phyloP scores from a whole-genome alignment of 805 yeast genomes.

The Ogataea populi-albae region DNA sequence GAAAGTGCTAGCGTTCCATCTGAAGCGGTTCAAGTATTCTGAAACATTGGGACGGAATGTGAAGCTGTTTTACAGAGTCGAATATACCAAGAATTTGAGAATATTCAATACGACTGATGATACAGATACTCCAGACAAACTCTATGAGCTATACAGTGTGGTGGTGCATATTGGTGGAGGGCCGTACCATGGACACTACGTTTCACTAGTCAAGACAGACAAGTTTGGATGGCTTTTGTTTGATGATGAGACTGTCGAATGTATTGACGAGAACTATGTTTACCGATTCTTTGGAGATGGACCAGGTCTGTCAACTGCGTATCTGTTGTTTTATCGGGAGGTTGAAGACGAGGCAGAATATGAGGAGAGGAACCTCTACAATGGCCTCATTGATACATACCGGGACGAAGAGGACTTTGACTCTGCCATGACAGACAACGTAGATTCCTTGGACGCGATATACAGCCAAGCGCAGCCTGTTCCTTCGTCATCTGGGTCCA shows the following conservation, averaged over 20 bases:
- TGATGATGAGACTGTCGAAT: slow-evolving; percentile 93
- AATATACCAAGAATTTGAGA: slow-evolving; percentile 71
- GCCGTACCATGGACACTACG: slow-evolving; percentile 96
- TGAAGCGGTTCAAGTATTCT: slow-evolving; percentile 89
- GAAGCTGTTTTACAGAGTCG: slow-evolving; percentile 81
- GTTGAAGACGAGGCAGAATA: slow-evolving; percentile 40
- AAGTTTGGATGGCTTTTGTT: slow-evolving; percentile 84
- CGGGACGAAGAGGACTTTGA: slow-evolving; percentile 20
- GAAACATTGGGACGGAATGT: slow-evolving; percentile 79
- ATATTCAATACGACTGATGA: slow-evolving; percentile 67
- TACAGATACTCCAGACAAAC: slow-evolving; percentile 47
- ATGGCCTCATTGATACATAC: slow-evolving; percentile 26
- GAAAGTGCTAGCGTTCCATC: slow-evolving; percentile 72
- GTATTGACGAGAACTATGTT: slow-evolving; percentile 80
- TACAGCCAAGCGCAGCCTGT: no score
- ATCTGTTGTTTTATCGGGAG: slow-evolving; percentile 77
- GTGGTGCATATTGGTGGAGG: slow-evolving; percentile 97
- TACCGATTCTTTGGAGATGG: slow-evolving; percentile 84
- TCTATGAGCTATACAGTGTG: slow-evolving; percentile 79
- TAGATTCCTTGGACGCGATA: no score
- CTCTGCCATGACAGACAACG: no score
- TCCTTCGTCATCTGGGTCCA: no score
- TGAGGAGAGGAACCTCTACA: slow-evolving; percentile 26
- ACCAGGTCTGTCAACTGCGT: slow-evolving; percentile 87
- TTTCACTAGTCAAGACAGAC: slow-evolving; percentile 76